phyloP scores from a whole-genome alignment of 2,329 filamentous ascomycete species.

The Aphanocladium album region DNA sequence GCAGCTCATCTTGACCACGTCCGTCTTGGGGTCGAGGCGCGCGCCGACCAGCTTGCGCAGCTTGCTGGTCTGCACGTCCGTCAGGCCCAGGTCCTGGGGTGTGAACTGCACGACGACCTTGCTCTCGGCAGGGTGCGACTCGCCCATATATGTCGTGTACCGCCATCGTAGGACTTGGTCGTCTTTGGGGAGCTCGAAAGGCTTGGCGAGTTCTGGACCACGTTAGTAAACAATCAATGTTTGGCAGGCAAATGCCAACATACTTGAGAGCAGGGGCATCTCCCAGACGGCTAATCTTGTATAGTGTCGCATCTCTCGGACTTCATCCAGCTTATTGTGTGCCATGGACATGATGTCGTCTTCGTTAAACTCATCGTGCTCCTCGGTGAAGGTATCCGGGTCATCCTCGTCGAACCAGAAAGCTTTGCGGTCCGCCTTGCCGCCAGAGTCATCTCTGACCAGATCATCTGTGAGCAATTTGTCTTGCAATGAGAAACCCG shows the following conservation, averaged over 20 bases:
- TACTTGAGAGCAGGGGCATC: slow-evolving; percentile 85
- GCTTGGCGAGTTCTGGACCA: slow-evolving; percentile 68
- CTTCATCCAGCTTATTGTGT: slow-evolving; percentile 81
- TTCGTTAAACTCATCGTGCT: slow-evolving; percentile 62
- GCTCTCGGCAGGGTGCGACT: slow-evolving; percentile 81
- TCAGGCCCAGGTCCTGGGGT: slow-evolving; percentile 66
- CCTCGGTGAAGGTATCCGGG: slow-evolving; percentile 43
- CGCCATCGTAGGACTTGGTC: slow-evolving; percentile 81
- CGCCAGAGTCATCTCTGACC: slow-evolving; percentile 25
- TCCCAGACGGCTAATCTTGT: slow-evolving; percentile 88
- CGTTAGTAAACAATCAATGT: slow-evolving; percentile 2
- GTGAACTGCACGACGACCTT: slow-evolving; percentile 94
- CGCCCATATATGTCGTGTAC: slow-evolving; percentile 95
- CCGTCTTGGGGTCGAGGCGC: slow-evolving; percentile 80
- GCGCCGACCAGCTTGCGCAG: slow-evolving; percentile 81
- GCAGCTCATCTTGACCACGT: slow-evolving; percentile 82
- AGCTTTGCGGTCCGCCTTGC: slow-evolving; percentile 30
- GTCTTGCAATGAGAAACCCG: slow-evolving; percentile 28
- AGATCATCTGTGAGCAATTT: slow-evolving; percentile 28
- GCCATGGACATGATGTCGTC: slow-evolving; percentile 80
- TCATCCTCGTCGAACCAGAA: slow-evolving; percentile 50
- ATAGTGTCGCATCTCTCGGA: slow-evolving; percentile 85
- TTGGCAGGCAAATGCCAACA: slow-evolving; percentile 30
- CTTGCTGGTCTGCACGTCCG: slow-evolving; percentile 65
- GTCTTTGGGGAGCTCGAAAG: slow-evolving; percentile 66